phyloP scores from a whole-genome alignment of 2,329 filamentous ascomycete species.

The Claviceps sp. region DNA sequence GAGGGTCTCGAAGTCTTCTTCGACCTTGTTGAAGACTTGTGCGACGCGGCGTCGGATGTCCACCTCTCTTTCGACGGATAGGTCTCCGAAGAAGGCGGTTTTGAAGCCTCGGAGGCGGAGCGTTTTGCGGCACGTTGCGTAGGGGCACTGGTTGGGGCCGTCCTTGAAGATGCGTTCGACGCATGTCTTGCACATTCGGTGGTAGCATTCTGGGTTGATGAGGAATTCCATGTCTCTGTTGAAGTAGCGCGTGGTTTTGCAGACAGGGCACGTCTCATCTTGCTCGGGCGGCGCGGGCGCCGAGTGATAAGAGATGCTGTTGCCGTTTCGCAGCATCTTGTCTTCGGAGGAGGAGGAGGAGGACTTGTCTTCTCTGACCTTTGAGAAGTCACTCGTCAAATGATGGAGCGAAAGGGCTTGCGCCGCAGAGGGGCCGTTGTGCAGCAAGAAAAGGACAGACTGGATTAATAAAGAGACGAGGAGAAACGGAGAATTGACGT shows the following conservation, averaged over 20 bases:
- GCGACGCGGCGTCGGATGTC: slow-evolving; percentile 76
- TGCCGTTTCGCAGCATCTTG: slow-evolving; percentile 20
- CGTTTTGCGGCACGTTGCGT: slow-evolving; percentile 76
- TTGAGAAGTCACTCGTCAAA: too few relatives aligned
- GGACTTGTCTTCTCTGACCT: neutral
- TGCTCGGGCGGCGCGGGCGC: slow-evolving; percentile 12
- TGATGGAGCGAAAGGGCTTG: too few relatives aligned
- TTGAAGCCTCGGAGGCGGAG: slow-evolving; percentile 76
- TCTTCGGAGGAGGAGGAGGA: neutral
- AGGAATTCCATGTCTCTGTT: slow-evolving; percentile 90
- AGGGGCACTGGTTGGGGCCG: slow-evolving; percentile 83
- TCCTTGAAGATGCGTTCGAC: slow-evolving; percentile 88
- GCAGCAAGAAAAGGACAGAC: neutral
- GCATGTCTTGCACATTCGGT: slow-evolving; percentile 95
- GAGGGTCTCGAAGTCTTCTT: slow-evolving; percentile 83
- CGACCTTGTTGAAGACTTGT: slow-evolving; percentile 69
- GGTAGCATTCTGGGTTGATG: slow-evolving; percentile 97
- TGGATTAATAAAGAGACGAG: neutral
- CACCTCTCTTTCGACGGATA: slow-evolving; percentile 81
- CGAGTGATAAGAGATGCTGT: slow-evolving; percentile 4
- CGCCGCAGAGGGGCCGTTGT: neutral
- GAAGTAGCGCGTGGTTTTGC: slow-evolving; percentile 92
- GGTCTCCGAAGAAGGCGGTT: slow-evolving; percentile 77
- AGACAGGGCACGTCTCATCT: slow-evolving; percentile 83
- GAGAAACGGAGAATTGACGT: neutral